Evolutionary conservation across 2,329 filamentous ascomycete genomes (phyloP).

Genomic region (Fusarium temperatum): DNA sequence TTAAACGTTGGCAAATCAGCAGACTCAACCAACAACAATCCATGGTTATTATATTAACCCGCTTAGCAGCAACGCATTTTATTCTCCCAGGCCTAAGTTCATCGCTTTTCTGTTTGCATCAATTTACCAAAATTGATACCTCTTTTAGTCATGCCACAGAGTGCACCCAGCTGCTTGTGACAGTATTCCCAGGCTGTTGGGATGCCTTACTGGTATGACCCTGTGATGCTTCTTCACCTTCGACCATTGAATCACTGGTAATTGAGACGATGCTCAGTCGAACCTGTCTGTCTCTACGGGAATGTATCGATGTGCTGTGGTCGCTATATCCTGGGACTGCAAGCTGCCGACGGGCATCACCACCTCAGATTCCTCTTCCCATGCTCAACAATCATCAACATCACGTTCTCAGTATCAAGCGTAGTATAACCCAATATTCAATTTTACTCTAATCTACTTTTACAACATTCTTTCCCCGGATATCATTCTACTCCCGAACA

Average conservation of each 20-base stretch:
- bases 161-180: not conserved
- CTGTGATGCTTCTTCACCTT: not conserved
- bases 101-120: not conserved
- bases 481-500: constrained; percentile 30
- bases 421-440: not conserved
- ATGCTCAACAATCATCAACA: not conserved
- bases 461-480: not conserved
- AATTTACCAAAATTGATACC: no score
- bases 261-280: not conserved
- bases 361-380: not conserved
- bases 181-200: no score
- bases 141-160: not conserved
- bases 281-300: not conserved
- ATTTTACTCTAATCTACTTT: not conserved
- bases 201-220: no score
- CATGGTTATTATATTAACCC: not conserved
- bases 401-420: not conserved
- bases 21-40: no score
- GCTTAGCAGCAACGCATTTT: fast-evolving
- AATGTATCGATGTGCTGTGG: not conserved
- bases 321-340: no score
- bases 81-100: fast-evolving
- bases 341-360: not conserved
- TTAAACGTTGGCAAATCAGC: not conserved
- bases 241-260: not conserved